Conservation (phyloP, 2,329 filamentous ascomycete species). For the Diaporthe eres region DNA sequence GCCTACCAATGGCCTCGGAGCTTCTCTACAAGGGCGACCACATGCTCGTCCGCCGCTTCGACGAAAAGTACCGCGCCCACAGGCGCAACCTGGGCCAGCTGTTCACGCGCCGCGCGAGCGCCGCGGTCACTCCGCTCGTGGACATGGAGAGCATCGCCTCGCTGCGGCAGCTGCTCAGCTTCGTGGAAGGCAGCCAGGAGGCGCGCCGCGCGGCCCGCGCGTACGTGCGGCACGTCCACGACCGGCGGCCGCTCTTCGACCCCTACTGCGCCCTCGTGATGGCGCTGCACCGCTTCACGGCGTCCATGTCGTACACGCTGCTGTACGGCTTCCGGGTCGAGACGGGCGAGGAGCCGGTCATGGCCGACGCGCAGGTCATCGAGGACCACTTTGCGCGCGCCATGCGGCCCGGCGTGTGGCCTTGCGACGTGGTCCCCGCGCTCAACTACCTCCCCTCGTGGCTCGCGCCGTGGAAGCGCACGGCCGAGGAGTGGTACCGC, state of each 20-base stretch:
- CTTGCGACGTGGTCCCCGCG: slow-evolving; percentile 50
- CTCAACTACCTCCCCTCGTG: slow-evolving; percentile 47
- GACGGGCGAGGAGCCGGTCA: slow-evolving; percentile 50
- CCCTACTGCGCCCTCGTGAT: slow-evolving; percentile 49
- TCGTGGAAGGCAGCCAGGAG: background rate
- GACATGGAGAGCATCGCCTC: slow-evolving; percentile 28
- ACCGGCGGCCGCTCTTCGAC: background rate
- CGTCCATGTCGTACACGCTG: slow-evolving; percentile 56
- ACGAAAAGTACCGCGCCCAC: slow-evolving; percentile 38
- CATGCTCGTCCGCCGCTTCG: slow-evolving; percentile 48
- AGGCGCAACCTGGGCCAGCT: slow-evolving; percentile 22
- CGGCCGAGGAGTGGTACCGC: slow-evolving; percentile 29
- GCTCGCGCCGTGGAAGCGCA: slow-evolving; percentile 44
- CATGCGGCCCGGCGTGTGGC: slow-evolving; percentile 47
- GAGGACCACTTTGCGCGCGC: slow-evolving; percentile 47
- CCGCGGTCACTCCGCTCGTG: background rate
- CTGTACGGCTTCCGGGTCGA: slow-evolving; percentile 53
- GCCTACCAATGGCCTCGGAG: slow-evolving; percentile 51
- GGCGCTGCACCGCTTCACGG: slow-evolving; percentile 55
- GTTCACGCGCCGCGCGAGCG: slow-evolving; percentile 44
- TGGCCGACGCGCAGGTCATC: background rate
- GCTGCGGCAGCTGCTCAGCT: slow-evolving; percentile 6
- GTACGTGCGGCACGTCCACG: slow-evolving; percentile 13
- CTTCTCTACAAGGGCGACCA: slow-evolving; percentile 48
- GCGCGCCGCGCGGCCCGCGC: background rate